Evolutionary conservation across 768 basidiomycete genomes (phyloP).

Genomic region (Auriscalpium orientale): DNA sequence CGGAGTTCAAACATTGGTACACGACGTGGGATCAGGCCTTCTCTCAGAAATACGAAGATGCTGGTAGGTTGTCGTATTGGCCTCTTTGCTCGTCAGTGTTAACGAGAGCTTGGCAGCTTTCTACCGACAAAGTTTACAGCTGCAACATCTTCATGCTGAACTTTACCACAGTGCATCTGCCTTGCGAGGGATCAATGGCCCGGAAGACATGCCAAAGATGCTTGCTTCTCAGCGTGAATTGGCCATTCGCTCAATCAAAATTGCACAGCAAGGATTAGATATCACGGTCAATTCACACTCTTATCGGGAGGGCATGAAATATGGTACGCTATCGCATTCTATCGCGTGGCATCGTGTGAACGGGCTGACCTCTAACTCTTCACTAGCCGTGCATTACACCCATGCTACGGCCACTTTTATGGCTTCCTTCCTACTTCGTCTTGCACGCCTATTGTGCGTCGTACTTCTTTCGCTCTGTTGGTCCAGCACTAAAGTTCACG

Average conservation of each 20-base stretch:
- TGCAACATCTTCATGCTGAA: conserved; percentile 83
- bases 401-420: conserved; percentile 93
- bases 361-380: background rate
- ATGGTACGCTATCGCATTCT: conserved; percentile 44
- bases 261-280: conserved; percentile 73
- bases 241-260: conserved; percentile 75
- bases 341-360: background rate
- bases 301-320: conserved; percentile 89
- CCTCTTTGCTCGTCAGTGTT: background rate
- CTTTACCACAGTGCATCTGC: conserved; percentile 81
- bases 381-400: conserved; percentile 76
- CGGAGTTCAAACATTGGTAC: conserved; percentile 78
- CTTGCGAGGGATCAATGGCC: conserved; percentile 73
- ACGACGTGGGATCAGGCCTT: conserved; percentile 72
- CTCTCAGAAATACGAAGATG: conserved; percentile 77
- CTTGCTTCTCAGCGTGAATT: conserved; percentile 68
- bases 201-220: conserved; percentile 83
- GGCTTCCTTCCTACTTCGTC: conserved; percentile 81
- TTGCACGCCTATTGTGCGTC: conserved; percentile 80
- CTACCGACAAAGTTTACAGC: conserved; percentile 82
- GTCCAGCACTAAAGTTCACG: background rate
- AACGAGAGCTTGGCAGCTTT: conserved; percentile 42
- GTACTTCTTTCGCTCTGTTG: background rate
- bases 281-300: conserved; percentile 79
- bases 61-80: conserved; percentile 40